These are phyloP conservation scores for Aspergillus brunneoviolaceus DNA, from an alignment of 2,329 filamentous ascomycete species.

Conservation along the genomic window DNA sequence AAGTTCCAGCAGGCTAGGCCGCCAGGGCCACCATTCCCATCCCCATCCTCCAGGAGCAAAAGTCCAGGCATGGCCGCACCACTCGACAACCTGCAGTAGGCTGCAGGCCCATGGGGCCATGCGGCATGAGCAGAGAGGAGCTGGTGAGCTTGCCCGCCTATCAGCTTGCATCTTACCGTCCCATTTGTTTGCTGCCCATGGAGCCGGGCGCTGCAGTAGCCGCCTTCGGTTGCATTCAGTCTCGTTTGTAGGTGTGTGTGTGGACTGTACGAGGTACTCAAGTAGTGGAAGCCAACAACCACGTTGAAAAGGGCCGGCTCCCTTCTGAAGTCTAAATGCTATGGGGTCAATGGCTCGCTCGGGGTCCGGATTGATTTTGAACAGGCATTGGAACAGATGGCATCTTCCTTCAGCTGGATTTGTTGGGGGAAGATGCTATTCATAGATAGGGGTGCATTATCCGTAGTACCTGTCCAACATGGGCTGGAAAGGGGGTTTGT, in stretches of 20 bases:
- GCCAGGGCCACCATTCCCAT: neutral
- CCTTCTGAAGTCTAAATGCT: neutral
- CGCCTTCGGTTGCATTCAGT: slow-evolving; percentile 7
- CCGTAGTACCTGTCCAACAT: neutral
- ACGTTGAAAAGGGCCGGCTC: neutral
- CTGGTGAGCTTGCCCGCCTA: slow-evolving; percentile 6
- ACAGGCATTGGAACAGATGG: neutral
- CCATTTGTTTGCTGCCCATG: slow-evolving; percentile 3
- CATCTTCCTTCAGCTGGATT: neutral
- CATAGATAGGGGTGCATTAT: neutral
- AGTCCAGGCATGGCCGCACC: neutral
- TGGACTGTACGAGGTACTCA: neutral
- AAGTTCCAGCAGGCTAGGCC: neutral
- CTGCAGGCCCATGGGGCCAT: slow-evolving; percentile 2
- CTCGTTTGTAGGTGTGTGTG: too few relatives aligned
- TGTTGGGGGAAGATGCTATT: neutral
- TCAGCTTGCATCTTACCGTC: neutral
- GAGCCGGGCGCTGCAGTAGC: slow-evolving; percentile 12
- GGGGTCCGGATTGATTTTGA: neutral
- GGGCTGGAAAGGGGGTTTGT: neutral
- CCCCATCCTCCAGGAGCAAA: neutral
- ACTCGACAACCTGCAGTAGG: slow-evolving; percentile 5
- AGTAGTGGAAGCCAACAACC: neutral
- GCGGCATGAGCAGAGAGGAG: neutral
- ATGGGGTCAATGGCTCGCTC: neutral